Evolutionary conservation across 2,329 filamentous ascomycete species (phyloP), one percentile per base, ranked within the genome.

Genomic region (Sporothrix brunneoviolacea): DNA sequence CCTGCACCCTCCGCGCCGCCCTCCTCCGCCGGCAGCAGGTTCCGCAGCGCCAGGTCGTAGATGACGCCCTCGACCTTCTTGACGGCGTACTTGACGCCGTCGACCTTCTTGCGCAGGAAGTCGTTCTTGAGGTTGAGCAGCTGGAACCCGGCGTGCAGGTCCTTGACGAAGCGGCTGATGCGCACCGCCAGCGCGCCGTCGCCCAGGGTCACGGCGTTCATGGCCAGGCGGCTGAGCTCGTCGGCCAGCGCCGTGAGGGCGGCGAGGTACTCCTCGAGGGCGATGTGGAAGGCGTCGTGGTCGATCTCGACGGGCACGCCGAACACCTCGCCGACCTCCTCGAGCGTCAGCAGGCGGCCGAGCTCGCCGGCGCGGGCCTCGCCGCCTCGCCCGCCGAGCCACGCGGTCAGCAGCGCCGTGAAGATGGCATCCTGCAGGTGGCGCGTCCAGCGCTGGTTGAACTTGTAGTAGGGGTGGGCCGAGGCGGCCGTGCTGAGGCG

Each of bases 1-100:
- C 1, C 19, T 57, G 65, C 69, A 0, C 30, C 65, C 36, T 59
- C 66, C 54, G 63, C 61, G 8, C 55, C 58, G 30, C 6, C 42
- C 19, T 61, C 59, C 57, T 66, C 70, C 2, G 42, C 66, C 39
- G 84, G 80, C 43, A 94, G 76, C 62, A 97, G 67, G 45, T 93
- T 91, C 53, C 93, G 80, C 63, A 98, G 71, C 21, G 88, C 91
- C 51, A 98, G 72, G 66, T 98, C 93, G 64, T 98, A 98, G 45
- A 97, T 91, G 12, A 98, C 90, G 64, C 97, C 93, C 73, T 98
- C 93, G 12, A 96, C 89, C 66, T 95, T 91, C 76, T 97, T 98
- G 62, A 98, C 89, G 61, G 86, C 85, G 65, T 98, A 98, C 75
- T 98, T 98, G 68, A 98, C 86, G 5, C 85, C 86, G 70, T 98